Base-by-base conservation (phyloP, 495 filamentous ascomycete genomes). In the Emericellopsis terricola region DNA sequence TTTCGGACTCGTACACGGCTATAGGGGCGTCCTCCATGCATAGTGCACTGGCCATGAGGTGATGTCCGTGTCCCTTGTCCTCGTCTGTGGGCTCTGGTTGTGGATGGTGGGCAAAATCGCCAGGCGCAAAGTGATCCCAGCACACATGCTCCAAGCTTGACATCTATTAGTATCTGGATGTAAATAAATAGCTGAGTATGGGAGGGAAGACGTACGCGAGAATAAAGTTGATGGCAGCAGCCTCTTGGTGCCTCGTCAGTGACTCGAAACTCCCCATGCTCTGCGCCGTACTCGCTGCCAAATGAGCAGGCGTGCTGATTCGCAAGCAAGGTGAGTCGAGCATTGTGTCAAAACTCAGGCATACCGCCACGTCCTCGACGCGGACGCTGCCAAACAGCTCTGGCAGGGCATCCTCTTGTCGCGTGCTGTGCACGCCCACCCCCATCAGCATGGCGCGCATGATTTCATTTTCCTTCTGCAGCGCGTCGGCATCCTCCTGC, bases 111-210 rank as follows among this genome's bases (percentile, higher is more conserved):
- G 42, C 13, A 44, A 49, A 53, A 44, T 49, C 39, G 8, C 44
- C 38, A 23, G 33, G 39, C 38, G 48, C 37, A 41, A 65, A 64
- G 43, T 66, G 62, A 35, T 52, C 42, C 44, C 60, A 56, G 52
- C 62, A 68, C 30, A 60, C 48, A 40, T 64, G 58, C 38, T 68
- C 62, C 15, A 68, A 55, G 2, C 64, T 68, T n/a, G n/a, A n/a
- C n/a, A n/a, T n/a, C n/a, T n/a, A n/a, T n/a, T n/a, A n/a, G n/a
- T n/a, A n/a, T n/a, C n/a, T n/a, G n/a, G n/a, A n/a, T n/a, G n/a
- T n/a, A n/a, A n/a, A n/a, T n/a, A n/a, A n/a, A n/a, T n/a, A n/a
- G n/a, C n/a, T n/a, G n/a, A n/a, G n/a, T n/a, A n/a, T n/a, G n/a
- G n/a, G n/a, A n/a, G 10, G 4, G 19, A 31, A 31, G 11, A 34